A percentile compares a stretch with the other conserved stretches of the same genome.
These are phyloP conservation scores for Colletotrichum tropicicola DNA, from an alignment of 2,329 filamentous ascomycete genomes.

Conservation along the genomic window DNA sequence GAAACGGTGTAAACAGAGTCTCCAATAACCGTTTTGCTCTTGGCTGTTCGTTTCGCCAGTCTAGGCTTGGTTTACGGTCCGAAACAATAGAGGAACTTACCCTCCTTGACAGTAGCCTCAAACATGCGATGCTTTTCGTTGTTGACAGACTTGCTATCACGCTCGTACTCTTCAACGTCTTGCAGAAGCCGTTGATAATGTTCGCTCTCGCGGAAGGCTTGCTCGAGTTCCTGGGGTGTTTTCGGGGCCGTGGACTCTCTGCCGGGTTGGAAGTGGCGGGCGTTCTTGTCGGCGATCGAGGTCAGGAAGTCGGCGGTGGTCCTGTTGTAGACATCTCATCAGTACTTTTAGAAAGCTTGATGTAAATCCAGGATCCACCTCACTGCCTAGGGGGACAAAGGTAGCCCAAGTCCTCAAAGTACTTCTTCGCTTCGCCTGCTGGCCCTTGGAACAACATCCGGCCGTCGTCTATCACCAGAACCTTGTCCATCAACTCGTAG, in stretches of 20 bases:
- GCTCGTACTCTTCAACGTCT: constrained; percentile 59
- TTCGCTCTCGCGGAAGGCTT: constrained; percentile 65
- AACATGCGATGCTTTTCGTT: constrained; percentile 36
- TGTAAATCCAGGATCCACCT: not conserved
- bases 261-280: constrained; percentile 68
- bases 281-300: constrained; percentile 72
- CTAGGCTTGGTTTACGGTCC: no score
- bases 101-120: constrained; percentile 15
- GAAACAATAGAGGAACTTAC: not conserved
- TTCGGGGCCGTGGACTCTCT: constrained; percentile 68
- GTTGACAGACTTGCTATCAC: constrained; percentile 44
- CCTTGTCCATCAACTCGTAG: constrained; percentile 75
- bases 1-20: constrained; percentile 82
- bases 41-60: no score
- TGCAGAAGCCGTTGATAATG: constrained; percentile 64
- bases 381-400: constrained; percentile 59
- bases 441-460: constrained; percentile 81
- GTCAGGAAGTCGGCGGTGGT: constrained; percentile 75
- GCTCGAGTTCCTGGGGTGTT: constrained; percentile 68
- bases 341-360: constrained; percentile 55
- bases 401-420: constrained; percentile 82
- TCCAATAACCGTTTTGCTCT: constrained; percentile 73
- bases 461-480: constrained; percentile 79
- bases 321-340: constrained; percentile 49
- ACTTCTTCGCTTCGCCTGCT: constrained; percentile 70